Evolutionary conservation across 352 stramenopile species (phyloP).

Genomic region (Phytophthora litchii): DNA sequence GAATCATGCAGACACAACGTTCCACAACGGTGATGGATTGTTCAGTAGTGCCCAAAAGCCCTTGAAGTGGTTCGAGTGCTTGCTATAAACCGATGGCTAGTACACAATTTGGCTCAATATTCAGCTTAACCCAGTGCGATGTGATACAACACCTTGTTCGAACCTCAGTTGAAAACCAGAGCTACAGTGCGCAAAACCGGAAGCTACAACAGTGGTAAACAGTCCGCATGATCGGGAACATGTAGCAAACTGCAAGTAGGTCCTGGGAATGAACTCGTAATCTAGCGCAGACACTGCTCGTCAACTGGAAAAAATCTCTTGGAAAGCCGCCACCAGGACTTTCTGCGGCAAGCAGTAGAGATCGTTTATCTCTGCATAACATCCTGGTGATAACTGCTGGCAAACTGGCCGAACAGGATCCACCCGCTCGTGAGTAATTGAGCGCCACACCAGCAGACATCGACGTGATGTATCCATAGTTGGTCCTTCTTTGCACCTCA

Average conservation of each 20-base stretch:
- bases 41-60: constrained; percentile 59
- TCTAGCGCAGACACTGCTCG: too few relatives aligned
- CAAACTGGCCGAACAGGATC: constrained; percentile 11
- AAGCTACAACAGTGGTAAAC: constrained; percentile 6
- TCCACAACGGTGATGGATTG: constrained; percentile 60
- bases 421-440: constrained; percentile 23
- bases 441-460: constrained; percentile 15
- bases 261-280: background rate
- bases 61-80: constrained; percentile 67
- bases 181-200: too few relatives aligned
- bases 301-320: too few relatives aligned
- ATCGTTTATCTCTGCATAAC: too few relatives aligned
- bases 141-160: too few relatives aligned
- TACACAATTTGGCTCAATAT: constrained; percentile 9
- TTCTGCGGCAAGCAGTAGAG: background rate
- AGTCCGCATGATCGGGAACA: background rate
- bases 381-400: too few relatives aligned
- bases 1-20: constrained; percentile 64
- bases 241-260: background rate
- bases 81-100: constrained; percentile 29
- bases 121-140: too few relatives aligned
- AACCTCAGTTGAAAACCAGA: too few relatives aligned
- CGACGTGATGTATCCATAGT: constrained; percentile 25
- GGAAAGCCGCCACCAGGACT: too few relatives aligned
- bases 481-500: constrained; percentile 16